Evolutionary conservation across 768 basidiomycete genomes (phyloP), one percentile per base, ranked within the genome.

Genomic region (Tulasnella sp.): DNA sequence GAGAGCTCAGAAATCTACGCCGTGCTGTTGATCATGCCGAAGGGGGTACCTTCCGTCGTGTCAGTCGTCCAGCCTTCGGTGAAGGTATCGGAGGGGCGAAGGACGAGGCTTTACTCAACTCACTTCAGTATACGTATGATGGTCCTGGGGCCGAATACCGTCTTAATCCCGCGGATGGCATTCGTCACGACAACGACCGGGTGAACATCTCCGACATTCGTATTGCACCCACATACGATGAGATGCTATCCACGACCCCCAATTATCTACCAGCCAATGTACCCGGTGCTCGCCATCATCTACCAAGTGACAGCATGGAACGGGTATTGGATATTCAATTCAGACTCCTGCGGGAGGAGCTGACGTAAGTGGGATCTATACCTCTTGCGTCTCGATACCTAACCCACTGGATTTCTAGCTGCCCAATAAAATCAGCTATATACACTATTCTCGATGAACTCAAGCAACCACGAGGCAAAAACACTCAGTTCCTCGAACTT

Each of bases 271-370:
- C 85, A 0, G 75, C 71, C 0, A 79, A 74, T 57, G 60, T 79
- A 1, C 70, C 66, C 16, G 69, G 65, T 2, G 82, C 79, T 0
- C 82, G 80, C 0, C 82, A 83, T 58, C 80, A 72, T 48, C 69
- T 72, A 10, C 74, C 74, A 0, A 55, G 63, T 3, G 70, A 71
- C 13, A 76, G 75, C 20, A 83, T 86, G 74, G 71, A 81, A 49
- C 68, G 77, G 6, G 66, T 79, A 16, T 64, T 85, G 9, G 85
- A 88, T 51, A 73, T 80, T 3, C 82, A 87, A 57, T 87, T 82
- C 62, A 75, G 84, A 29, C 69, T 86, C 0, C 65, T 87, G 31
- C 69, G 84, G 32, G 84, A 85, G 56, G 84, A 87, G 50, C 64
- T 81, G n/a, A 80, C 72, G 75, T 81, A 58, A 60, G 58, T 56